Evolutionary conservation across 2,329 filamentous ascomycete genomes (phyloP).

Genomic region (Coniochaeta sp.): DNA sequence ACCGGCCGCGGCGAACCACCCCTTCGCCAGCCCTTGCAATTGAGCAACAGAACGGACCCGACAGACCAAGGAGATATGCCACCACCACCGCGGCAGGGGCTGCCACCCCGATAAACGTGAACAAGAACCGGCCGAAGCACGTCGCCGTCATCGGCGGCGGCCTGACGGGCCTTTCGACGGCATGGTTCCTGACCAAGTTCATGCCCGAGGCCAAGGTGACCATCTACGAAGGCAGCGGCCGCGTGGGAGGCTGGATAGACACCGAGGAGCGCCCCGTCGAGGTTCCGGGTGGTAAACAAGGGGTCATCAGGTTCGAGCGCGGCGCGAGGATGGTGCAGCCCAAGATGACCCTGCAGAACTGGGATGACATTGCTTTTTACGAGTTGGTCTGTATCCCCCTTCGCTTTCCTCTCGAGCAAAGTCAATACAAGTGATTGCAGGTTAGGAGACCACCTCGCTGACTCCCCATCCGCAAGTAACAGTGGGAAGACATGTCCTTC

Average conservation of each 20-base stretch:
- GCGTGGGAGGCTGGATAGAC: slow-evolving; percentile 78
- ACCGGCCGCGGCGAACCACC: too few species aligned
- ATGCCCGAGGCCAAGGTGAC: slow-evolving; percentile 65
- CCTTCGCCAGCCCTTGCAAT: neutral
- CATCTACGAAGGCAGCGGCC: slow-evolving; percentile 65
- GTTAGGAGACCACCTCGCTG: neutral
- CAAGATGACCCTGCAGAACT: slow-evolving; percentile 31
- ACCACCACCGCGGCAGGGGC: neutral
- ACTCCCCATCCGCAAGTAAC: slow-evolving; percentile 8
- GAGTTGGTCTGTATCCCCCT: slow-evolving; percentile 53
- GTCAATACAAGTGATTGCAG: too few species aligned
- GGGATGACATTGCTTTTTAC: slow-evolving; percentile 60
- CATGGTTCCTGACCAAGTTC: slow-evolving; percentile 67
- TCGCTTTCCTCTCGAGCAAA: neutral
- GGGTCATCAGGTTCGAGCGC: slow-evolving; percentile 64
- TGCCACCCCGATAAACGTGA: too few species aligned
- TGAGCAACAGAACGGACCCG: neutral
- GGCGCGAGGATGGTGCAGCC: slow-evolving; percentile 73
- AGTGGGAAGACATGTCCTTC: neutral
- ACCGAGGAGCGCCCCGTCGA: slow-evolving; percentile 57
- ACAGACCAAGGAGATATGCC: slow-evolving; percentile 2
- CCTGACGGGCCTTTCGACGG: slow-evolving; percentile 72
- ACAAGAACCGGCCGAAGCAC: slow-evolving; percentile 17
- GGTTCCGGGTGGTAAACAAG: slow-evolving; percentile 51
- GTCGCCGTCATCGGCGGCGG: slow-evolving; percentile 74